Percentiles rank a stretch among this genome's conserved stretches.
phyloP scores from a whole-genome alignment of 2,329 filamentous ascomycete species.

The Camptophora hylomeconis region DNA sequence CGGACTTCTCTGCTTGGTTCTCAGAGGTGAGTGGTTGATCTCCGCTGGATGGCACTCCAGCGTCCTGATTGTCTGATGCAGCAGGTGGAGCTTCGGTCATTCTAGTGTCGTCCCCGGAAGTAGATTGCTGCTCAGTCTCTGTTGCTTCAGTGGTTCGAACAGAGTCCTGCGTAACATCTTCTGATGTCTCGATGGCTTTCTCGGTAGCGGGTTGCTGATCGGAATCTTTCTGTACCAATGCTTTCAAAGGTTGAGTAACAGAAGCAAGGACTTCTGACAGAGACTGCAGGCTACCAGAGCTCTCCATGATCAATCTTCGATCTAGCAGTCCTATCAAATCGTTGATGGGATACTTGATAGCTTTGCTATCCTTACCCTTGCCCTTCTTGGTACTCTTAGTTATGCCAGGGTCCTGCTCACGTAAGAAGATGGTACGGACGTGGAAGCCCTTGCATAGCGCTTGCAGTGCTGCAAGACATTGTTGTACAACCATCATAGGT shows the following conservation, averaged over 20 bases:
- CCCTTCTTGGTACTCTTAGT: conserved; percentile 76
- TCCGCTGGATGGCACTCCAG: conserved; percentile 1
- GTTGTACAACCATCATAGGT: conserved; percentile 87
- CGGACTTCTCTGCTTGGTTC: conserved; percentile 18
- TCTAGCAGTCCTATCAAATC: conserved; percentile 78
- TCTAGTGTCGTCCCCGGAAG: conserved; percentile 12
- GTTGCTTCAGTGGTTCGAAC: conserved; percentile 24
- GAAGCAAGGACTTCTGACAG: conserved; percentile 76
- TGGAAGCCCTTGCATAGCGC: conserved; percentile 79
- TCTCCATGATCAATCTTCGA: conserved; percentile 92
- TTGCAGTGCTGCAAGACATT: conserved; percentile 75
- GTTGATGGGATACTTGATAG: conserved; percentile 82
- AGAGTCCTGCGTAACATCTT: conserved; percentile 15
- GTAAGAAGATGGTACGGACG: conserved; percentile 82
- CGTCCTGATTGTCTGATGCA: conserved; percentile 8
- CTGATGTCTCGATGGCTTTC: conserved; percentile 23
- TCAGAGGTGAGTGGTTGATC: conserved; percentile 16
- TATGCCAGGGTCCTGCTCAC: conserved; percentile 73
- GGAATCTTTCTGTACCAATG: conserved; percentile 70
- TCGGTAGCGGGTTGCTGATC: conserved; percentile 43
- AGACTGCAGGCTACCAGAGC: conserved; percentile 90
- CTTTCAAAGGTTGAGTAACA: conserved; percentile 74
- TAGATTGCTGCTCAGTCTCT: conserved; percentile 25
- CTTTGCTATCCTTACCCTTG: conserved; percentile 73
- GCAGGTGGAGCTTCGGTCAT: conserved; percentile 16